These are phyloP conservation scores for Raphanus hybrid DNA, from an alignment of 441 rosid genomes.

Conservation along the genomic window DNA sequence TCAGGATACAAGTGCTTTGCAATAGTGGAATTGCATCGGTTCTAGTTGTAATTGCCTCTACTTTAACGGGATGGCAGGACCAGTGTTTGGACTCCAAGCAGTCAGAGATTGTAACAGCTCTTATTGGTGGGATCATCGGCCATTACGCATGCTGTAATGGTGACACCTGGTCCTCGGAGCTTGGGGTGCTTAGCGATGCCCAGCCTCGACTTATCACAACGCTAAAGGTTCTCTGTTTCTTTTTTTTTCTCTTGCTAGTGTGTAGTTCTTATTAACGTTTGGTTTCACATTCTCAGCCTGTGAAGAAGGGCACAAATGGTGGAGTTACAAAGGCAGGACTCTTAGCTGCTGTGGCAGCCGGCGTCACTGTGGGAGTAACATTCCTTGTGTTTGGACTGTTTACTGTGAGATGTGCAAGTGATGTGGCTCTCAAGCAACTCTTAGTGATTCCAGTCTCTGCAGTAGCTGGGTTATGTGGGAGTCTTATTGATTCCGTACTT, in stretches of 20 bases:
- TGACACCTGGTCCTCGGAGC: slow-evolving; percentile 97
- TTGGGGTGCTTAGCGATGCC: slow-evolving; percentile 83
- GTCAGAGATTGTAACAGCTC: slow-evolving; percentile 55
- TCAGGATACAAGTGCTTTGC: slow-evolving; percentile 83
- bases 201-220: slow-evolving; percentile 90
- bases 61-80: slow-evolving; percentile 66
- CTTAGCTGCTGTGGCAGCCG: slow-evolving; percentile 83
- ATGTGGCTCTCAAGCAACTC: slow-evolving; percentile 69
- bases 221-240: slow-evolving; percentile 64
- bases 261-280: not conserved
- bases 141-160: slow-evolving; percentile 89
- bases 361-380: slow-evolving; percentile 71
- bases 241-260: not conserved
- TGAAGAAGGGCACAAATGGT: slow-evolving; percentile 89
- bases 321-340: slow-evolving; percentile 85
- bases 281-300: slow-evolving; percentile 60
- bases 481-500: slow-evolving; percentile 78
- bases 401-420: slow-evolving; percentile 58
- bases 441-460: slow-evolving; percentile 70
- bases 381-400: slow-evolving; percentile 68
- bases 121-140: slow-evolving; percentile 86
- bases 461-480: slow-evolving; percentile 78
- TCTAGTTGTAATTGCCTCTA: slow-evolving; percentile 56
- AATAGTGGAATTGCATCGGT: slow-evolving; percentile 72
- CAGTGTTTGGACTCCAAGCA: slow-evolving; percentile 71